Evolutionary conservation across 371 early-diverging fungal genomes (phyloP).

Genomic region (Mucor mucedo): DNA sequence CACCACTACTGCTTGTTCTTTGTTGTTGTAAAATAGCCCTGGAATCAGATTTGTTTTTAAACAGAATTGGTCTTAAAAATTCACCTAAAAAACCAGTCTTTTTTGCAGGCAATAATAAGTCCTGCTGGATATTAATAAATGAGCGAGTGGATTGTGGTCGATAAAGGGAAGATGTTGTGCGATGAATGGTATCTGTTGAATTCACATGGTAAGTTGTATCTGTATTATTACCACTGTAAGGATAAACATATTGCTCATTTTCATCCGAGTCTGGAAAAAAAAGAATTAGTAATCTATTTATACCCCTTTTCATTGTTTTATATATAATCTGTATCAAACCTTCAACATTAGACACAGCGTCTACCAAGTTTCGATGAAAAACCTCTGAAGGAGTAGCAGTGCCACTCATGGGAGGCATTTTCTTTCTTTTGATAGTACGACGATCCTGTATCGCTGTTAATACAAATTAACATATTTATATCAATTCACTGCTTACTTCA

Average conservation of each 20-base stretch:
- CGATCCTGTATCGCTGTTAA: constrained; percentile 10
- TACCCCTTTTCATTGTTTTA: neutral
- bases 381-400: constrained; percentile 49
- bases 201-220: constrained; percentile 18
- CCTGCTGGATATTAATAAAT: constrained; percentile 7
- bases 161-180: constrained; percentile 23
- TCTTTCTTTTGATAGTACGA: constrained; percentile 33
- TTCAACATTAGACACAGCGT: constrained; percentile 54
- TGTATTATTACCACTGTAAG: constrained; percentile 37
- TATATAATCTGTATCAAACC: constrained; percentile 10
- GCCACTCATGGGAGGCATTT: constrained; percentile 34
- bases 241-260: constrained; percentile 55
- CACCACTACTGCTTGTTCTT: constrained; percentile 4
- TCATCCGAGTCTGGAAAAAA: constrained; percentile 47
- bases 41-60: constrained; percentile 20
- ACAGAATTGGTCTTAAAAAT: constrained; percentile 19
- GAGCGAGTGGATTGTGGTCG: constrained; percentile 36
- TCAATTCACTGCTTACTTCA: constrained; percentile 11
- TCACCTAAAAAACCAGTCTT: constrained; percentile 18
- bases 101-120: neutral
- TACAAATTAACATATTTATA: neutral
- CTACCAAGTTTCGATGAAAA: constrained; percentile 51
- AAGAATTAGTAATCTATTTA: neutral
- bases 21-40: constrained; percentile 8
- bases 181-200: constrained; percentile 21